phyloP scores from a whole-genome alignment of 305 asterid species.

The Solanum hybrid region DNA sequence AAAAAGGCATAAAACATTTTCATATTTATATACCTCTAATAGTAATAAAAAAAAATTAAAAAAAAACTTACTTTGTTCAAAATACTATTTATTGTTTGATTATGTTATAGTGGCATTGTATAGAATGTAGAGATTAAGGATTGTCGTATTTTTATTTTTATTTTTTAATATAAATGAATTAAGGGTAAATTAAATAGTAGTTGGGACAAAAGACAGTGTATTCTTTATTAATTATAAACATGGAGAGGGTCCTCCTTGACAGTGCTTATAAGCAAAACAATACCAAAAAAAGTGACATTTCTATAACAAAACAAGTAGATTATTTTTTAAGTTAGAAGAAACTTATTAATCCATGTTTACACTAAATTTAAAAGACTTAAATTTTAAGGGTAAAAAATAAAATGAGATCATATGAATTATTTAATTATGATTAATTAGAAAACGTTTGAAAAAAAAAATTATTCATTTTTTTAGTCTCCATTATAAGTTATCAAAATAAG shows the following conservation, averaged over 20 bases:
- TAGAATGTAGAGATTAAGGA: background rate
- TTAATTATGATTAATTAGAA: background rate
- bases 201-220: background rate
- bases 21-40: background rate
- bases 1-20: background rate
- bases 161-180: background rate
- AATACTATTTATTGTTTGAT: background rate
- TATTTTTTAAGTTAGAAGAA: background rate
- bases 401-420: background rate
- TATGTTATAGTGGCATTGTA: background rate
- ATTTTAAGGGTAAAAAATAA: background rate
- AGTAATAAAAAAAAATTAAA: background rate
- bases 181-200: background rate
- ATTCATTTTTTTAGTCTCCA: background rate
- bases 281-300: background rate
- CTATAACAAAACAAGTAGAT: background rate
- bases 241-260: conserved; percentile 7
- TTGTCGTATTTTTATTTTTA: background rate
- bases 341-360: background rate
- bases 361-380: background rate
- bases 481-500: background rate
- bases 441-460: background rate
- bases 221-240: conserved; percentile 6
- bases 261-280: conserved; percentile 19
- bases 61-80: background rate